Conservation (phyloP, 2,329 filamentous ascomycete species). For the Trichoderma sp. region DNA sequence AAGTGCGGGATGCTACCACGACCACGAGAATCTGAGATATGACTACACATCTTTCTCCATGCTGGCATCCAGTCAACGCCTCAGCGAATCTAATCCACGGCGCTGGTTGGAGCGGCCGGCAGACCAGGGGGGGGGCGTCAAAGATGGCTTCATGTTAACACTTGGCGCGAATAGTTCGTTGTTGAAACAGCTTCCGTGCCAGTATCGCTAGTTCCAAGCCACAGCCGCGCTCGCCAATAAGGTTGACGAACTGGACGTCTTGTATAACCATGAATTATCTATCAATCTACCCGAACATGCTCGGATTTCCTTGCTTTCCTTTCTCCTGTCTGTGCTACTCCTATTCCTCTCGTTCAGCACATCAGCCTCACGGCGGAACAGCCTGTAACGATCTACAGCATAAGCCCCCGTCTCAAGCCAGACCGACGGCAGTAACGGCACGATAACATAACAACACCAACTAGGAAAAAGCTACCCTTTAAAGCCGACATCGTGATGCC, state of each 20-base stretch:
- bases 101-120: slow-evolving; percentile 4
- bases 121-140: slow-evolving; percentile 3
- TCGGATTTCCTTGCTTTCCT: not conserved
- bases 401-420: not conserved
- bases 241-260: not conserved
- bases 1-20: not conserved
- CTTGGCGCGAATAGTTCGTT: not conserved
- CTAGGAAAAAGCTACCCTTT: not conserved
- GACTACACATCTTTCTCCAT: not conserved
- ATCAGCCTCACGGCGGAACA: not conserved
- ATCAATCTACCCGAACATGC: not conserved
- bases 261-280: not conserved
- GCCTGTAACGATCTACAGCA: not conserved
- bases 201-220: not conserved
- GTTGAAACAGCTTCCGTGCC: not conserved
- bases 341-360: not conserved
- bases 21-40: not conserved
- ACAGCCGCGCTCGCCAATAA: not conserved
- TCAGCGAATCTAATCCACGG: not conserved
- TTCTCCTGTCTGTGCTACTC: not conserved
- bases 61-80: slow-evolving; percentile 14
- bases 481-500: not conserved
- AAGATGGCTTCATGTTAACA: slow-evolving; percentile 4
- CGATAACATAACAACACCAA: not conserved
- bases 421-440: slow-evolving; percentile 15